These are phyloP conservation scores for Agaricus blazei DNA, from an alignment of 768 basidiomycete species.

Conservation along the genomic window DNA sequence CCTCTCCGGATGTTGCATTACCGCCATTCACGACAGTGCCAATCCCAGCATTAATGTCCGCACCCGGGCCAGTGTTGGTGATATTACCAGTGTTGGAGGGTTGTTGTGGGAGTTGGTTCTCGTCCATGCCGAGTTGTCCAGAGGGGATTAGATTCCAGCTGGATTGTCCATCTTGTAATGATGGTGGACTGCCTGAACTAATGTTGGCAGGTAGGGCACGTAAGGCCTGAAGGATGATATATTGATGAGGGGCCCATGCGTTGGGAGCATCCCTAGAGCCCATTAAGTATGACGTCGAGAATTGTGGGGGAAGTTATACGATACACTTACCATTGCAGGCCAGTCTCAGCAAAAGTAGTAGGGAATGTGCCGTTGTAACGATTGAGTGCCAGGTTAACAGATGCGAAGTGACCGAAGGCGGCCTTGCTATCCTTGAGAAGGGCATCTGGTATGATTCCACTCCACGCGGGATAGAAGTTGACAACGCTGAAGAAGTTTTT, in stretches of 20 bases:
- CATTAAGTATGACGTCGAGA: neutral
- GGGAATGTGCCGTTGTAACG: constrained; percentile 88
- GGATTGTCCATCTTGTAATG: constrained; percentile 43
- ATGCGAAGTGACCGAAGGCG: constrained; percentile 68
- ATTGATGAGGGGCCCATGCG: constrained; percentile 83
- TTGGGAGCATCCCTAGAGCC: constrained; percentile 75
- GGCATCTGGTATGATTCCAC: constrained; percentile 74
- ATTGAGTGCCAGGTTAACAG: constrained; percentile 73
- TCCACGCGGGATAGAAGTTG: constrained; percentile 85
- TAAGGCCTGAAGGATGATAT: constrained; percentile 76
- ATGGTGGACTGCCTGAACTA: constrained; percentile 50
- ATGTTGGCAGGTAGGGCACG: constrained; percentile 69
- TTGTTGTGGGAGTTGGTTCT: constrained; percentile 69
- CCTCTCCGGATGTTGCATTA: constrained; percentile 51
- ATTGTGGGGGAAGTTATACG: neutral
- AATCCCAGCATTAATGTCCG: constrained; percentile 55
- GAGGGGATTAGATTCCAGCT: constrained; percentile 66
- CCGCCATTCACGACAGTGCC: constrained; percentile 65
- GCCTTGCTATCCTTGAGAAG: constrained; percentile 49
- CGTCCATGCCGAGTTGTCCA: constrained; percentile 79
- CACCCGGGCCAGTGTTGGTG: constrained; percentile 44
- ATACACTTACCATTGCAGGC: constrained; percentile 67
- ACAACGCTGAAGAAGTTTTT: constrained; percentile 68
- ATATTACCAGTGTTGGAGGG: constrained; percentile 35
- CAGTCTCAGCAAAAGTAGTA: constrained; percentile 69